These are phyloP conservation scores for Pleurotus sapidus DNA, from an alignment of 768 basidiomycete genomes.

Conservation along the genomic window DNA sequence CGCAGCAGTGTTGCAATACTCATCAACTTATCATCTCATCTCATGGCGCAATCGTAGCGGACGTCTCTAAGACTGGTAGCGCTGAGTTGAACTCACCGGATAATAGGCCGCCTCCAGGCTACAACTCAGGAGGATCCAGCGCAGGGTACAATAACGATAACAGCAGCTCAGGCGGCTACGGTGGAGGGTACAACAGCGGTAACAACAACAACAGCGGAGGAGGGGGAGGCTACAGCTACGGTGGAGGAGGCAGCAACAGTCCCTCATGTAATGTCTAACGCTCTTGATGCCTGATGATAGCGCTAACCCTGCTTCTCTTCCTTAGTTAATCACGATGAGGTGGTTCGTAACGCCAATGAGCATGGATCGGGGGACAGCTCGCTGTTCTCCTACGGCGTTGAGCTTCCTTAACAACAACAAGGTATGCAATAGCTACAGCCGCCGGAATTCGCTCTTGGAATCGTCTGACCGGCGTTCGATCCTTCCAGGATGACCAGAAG, in stretches of 20 bases:
- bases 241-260: conserved; percentile 22
- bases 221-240: not conserved
- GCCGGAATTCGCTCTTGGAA: not conserved
- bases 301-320: not conserved
- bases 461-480: conserved; percentile 5
- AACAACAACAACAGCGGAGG: not conserved
- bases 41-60: conserved; percentile 24
- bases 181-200: not conserved
- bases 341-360: conserved; percentile 48
- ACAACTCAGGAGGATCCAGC: conserved; percentile 6
- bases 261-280: not conserved
- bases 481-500: conserved; percentile 43
- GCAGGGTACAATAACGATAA: too few relatives aligned
- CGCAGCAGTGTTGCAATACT: not conserved
- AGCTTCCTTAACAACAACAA: conserved; percentile 49
- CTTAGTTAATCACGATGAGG: conserved; percentile 65
- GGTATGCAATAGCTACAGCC: conserved; percentile 26
- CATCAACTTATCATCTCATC: not conserved
- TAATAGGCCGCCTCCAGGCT: conserved; percentile 30
- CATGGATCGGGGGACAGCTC: conserved; percentile 57
- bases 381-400: conserved; percentile 55
- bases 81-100: conserved; percentile 59
- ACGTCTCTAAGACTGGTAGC: conserved; percentile 58
- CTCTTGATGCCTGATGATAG: too few relatives aligned
- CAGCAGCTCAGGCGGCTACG: not conserved